Base-by-base conservation (phyloP, 2,329 filamentous ascomycete genomes). In the Colletotrichum tropicicola region DNA sequence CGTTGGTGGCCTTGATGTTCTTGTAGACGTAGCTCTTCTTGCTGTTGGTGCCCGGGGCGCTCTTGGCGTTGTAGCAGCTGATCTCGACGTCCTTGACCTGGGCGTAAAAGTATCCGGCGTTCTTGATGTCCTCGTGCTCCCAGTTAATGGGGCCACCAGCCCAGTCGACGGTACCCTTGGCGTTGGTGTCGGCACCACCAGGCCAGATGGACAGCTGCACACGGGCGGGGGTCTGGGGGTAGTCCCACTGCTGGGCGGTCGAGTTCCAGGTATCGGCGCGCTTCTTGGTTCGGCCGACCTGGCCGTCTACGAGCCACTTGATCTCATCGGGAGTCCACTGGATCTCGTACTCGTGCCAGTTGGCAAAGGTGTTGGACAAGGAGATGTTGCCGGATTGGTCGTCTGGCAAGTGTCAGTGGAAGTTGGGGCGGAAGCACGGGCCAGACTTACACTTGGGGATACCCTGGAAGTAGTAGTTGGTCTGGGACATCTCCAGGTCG, bases 401-500 rank as follows among this genome's bases (percentile, higher is more conserved):
- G 75, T 97, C 92, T 96, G 70, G 13, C 21, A 63, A 72, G 41
- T 23, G 59, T 69, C 53, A 71, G 69, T 56, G 35, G 6, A 17
- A 32, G 12, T 47, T 45, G 19, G 6, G 17, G 28, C 15, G 54
- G 78, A 39, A 28, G 15, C 10, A 41, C 17, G 72, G 59, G 19
- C 7, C 27, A 8, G 41, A 75, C 92, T 83, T 84, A 97, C 93
- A 98, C 77, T 95, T 86, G 39, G 93, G 91, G 68, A 98, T 91
- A 74, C 96, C 96, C 81, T 98, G 94, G 82, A 91, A 98, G 81
- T 98, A 99, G 84, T 90, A 99, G 83, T 99, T 99, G 75, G 94
- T 96, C 83, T 99, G 94, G 17, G 91, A 92, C 68, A 85, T 87
- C 48, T 83, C 74, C 67, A 97, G 83, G 73, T 98, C 92, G 45